Conservation (phyloP, 768 basidiomycete species). For the Russula foetens region DNA sequence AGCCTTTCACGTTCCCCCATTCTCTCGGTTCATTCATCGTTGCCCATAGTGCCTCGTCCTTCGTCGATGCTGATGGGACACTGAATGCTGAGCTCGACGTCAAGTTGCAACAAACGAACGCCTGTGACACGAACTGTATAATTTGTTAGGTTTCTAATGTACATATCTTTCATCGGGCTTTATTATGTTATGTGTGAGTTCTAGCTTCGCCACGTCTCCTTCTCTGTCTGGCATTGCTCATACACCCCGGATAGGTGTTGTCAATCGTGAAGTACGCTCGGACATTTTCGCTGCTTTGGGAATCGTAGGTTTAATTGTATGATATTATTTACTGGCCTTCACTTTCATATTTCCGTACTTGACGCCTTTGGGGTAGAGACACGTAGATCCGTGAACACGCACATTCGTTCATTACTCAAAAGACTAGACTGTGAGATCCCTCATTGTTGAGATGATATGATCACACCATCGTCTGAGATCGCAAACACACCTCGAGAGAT, state of each 20-base stretch:
- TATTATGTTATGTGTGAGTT: not conserved
- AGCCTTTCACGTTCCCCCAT: not conserved
- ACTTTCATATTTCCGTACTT: not conserved
- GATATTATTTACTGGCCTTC: not conserved
- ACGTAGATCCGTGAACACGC: not conserved
- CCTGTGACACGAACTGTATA: slow-evolving; percentile 5
- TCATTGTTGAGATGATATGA: not conserved
- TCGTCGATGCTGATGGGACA: slow-evolving; percentile 13
- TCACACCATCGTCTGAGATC: too few species aligned
- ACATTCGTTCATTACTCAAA: not conserved
- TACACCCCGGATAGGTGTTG: not conserved
- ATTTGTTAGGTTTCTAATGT: slow-evolving; percentile 9
- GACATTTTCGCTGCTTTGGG: not conserved
- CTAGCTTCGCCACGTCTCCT: not conserved
- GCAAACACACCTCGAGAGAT: too few species aligned
- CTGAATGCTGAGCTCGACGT: slow-evolving; percentile 18
- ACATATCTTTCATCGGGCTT: not conserved
- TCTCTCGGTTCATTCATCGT: not conserved
- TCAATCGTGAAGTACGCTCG: not conserved
- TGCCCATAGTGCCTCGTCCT: slow-evolving; percentile 6
- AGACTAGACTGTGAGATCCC: not conserved
- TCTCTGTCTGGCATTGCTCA: not conserved
- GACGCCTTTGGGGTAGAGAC: not conserved
- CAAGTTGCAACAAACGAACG: slow-evolving; percentile 9
- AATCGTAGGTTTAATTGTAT: not conserved